Percentiles rank a stretch among this genome's conserved stretches.
Conservation (phyloP, 192 early-diverging fungal genomes). For the Backusella australiensis region DNA sequence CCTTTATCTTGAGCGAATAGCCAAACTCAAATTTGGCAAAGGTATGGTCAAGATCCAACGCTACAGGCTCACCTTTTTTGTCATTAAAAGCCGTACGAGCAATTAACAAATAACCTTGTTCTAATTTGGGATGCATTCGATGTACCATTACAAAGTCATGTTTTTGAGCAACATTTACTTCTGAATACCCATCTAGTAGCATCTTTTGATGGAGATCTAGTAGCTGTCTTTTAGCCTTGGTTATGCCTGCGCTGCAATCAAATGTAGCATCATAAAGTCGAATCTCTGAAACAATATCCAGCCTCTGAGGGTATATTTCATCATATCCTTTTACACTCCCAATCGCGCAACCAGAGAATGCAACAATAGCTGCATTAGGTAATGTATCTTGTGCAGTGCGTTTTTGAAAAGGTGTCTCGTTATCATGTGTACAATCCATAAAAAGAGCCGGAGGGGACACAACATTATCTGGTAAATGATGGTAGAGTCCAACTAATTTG, state of each 20-base stretch:
- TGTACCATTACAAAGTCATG: slow-evolving; percentile 93
- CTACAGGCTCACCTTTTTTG: slow-evolving; percentile 41
- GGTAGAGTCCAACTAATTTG: slow-evolving; percentile 83
- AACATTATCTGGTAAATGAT: slow-evolving; percentile 84
- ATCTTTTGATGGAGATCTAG: slow-evolving; percentile 80
- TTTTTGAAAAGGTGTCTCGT: slow-evolving; percentile 93
- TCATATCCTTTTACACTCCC: slow-evolving; percentile 98
- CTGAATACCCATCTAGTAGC: slow-evolving; percentile 77
- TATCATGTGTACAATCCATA: slow-evolving; percentile 99
- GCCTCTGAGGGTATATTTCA: slow-evolving; percentile 82
- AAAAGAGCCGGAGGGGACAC: slow-evolving; percentile 92
- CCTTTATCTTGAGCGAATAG: slow-evolving; percentile 47
- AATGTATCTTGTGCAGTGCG: slow-evolving; percentile 88
- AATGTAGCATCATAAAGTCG: slow-evolving; percentile 72
- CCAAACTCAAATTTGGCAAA: slow-evolving; percentile 52
- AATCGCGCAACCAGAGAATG: slow-evolving; percentile 86
- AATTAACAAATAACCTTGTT: slow-evolving; percentile 92
- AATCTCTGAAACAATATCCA: slow-evolving; percentile 87
- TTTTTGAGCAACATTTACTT: slow-evolving; percentile 96
- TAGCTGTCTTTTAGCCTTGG: slow-evolving; percentile 65
- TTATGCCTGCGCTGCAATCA: slow-evolving; percentile 52
- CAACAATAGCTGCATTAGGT: slow-evolving; percentile 88
- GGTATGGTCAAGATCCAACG: slow-evolving; percentile 59
- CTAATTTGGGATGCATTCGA: slow-evolving; percentile 82
- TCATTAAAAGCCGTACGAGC: slow-evolving; percentile 81